phyloP scores from a whole-genome alignment of 805 yeast genomes.

The Scheffersomyces coipomensis region DNA sequence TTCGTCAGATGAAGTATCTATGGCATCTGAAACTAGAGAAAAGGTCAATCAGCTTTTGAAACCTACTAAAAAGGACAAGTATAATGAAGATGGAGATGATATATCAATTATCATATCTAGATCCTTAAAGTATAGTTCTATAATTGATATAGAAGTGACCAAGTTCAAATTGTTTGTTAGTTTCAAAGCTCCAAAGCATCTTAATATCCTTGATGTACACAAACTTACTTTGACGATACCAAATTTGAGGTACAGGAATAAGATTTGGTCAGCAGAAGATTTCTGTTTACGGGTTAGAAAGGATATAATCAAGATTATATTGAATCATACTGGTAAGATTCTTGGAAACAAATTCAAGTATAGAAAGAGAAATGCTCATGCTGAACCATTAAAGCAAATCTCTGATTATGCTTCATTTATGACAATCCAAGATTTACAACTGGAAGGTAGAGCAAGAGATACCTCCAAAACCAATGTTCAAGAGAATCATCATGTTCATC shows the following conservation, averaged over 20 bases:
- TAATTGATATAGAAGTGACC: constrained; percentile 34
- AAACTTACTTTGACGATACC: constrained; percentile 71
- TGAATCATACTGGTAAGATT: constrained; percentile 72
- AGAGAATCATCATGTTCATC: constrained; percentile 3
- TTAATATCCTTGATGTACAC: constrained; percentile 73
- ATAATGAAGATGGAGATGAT: constrained; percentile 18
- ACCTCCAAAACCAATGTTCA: constrained; percentile 7
- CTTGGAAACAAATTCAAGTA: constrained; percentile 68
- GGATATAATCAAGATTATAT: constrained; percentile 54
- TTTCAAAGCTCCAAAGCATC: constrained; percentile 70
- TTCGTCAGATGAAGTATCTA: background rate
- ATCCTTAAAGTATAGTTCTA: constrained; percentile 40
- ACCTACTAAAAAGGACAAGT: constrained; percentile 5
- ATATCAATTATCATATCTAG: constrained; percentile 42
- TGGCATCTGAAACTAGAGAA: background rate
- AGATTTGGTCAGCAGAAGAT: constrained; percentile 67
- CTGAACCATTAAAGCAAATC: constrained; percentile 39
- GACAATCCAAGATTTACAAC: constrained; percentile 40
- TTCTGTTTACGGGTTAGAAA: constrained; percentile 60
- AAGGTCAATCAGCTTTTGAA: background rate
- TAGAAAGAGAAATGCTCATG: constrained; percentile 25
- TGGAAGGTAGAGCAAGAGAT: constrained; percentile 24
- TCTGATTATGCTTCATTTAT: constrained; percentile 35
- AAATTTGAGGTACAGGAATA: constrained; percentile 40
- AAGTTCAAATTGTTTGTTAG: constrained; percentile 55